Percentiles rank a stretch among this genome's conserved stretches.
Conservation (phyloP, 2,329 filamentous ascomycete species). For the Trichoderma sp. region DNA sequence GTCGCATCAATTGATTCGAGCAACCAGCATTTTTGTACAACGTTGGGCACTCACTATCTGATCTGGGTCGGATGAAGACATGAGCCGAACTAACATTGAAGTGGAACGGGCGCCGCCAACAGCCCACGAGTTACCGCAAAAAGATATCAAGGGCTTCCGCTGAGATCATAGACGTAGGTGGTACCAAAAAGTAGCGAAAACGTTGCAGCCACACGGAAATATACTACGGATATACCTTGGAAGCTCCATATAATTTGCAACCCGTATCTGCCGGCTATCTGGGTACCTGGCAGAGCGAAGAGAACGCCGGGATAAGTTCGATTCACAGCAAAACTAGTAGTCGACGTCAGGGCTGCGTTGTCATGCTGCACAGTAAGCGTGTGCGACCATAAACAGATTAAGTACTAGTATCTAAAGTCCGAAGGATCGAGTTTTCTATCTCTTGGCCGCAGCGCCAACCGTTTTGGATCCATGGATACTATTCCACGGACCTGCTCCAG, state of each 20-base stretch:
- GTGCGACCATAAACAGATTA: background rate
- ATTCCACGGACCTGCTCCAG: background rate
- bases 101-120: background rate
- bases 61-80: background rate
- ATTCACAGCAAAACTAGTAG: background rate
- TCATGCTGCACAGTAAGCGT: background rate
- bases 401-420: background rate
- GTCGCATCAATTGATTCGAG: background rate
- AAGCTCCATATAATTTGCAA: background rate
- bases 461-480: background rate
- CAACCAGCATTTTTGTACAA: background rate
- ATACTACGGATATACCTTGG: background rate
- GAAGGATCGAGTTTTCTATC: background rate
- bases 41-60: background rate
- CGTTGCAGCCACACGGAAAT: background rate
- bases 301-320: background rate
- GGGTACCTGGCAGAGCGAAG: background rate
- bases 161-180: background rate
- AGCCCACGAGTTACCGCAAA: background rate
- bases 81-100: background rate
- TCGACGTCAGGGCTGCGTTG: background rate
- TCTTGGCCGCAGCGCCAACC: background rate
- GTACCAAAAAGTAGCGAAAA: background rate
- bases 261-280: background rate
- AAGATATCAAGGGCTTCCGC: background rate